Evolutionary conservation across 768 basidiomycete species (phyloP).

Genomic region (Termitomyces sp.): DNA sequence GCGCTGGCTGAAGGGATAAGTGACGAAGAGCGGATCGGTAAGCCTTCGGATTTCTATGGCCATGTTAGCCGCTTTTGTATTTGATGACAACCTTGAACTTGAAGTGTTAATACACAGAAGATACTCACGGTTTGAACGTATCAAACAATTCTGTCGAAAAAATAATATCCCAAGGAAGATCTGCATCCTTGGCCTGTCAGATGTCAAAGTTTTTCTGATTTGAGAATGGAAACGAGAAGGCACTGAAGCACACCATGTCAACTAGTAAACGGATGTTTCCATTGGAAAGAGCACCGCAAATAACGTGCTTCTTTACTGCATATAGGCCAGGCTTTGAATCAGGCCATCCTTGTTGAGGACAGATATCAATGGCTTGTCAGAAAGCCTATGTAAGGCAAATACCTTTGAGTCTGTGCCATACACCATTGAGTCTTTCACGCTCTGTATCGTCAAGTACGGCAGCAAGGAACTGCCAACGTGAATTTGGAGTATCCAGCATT

Average conservation of each 20-base stretch:
- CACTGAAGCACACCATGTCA: slow-evolving; percentile 42
- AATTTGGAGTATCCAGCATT: slow-evolving; percentile 34
- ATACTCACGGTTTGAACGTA: slow-evolving; percentile 59
- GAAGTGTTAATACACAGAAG: not conserved
- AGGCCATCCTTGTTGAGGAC: slow-evolving; percentile 42
- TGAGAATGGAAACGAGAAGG: not conserved
- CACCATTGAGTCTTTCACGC: slow-evolving; percentile 36
- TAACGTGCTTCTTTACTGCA: slow-evolving; percentile 41
- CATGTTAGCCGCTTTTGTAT: not conserved
- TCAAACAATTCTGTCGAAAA: slow-evolving; percentile 57
- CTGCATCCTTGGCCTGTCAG: slow-evolving; percentile 51
- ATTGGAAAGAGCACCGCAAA: slow-evolving; percentile 55
- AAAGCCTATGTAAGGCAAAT: slow-evolving; percentile 2
- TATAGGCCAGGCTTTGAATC: slow-evolving; percentile 45
- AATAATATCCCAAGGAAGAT: slow-evolving; percentile 59
- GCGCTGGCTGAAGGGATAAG: slow-evolving; percentile 40
- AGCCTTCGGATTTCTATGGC: slow-evolving; percentile 39
- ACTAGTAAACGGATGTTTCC: slow-evolving; percentile 56
- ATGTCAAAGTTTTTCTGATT: not conserved
- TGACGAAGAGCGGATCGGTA: slow-evolving; percentile 46
- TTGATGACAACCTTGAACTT: too few relatives aligned
- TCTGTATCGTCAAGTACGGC: slow-evolving; percentile 35
- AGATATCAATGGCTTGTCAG: not conserved
- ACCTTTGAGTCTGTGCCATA: slow-evolving; percentile 62
- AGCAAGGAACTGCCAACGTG: slow-evolving; percentile 47